Evolutionary conservation across 139 green algal species (phyloP).

Genomic region (Haematococcus lacustris): DNA sequence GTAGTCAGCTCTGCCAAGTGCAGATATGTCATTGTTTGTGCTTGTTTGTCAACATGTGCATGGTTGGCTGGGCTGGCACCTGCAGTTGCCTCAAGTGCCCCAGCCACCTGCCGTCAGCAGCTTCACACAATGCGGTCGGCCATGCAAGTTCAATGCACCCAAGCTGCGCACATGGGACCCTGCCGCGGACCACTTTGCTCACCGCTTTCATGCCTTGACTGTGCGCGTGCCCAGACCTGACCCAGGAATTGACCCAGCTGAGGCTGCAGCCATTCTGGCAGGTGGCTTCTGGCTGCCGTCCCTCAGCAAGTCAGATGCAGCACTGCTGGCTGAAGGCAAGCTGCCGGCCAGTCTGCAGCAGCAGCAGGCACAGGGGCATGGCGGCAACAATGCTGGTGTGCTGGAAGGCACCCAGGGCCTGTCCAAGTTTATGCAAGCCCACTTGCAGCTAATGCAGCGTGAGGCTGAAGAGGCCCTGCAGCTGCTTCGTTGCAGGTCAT

Average conservation of each 20-base stretch:
- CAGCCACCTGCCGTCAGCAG: too few relatives aligned
- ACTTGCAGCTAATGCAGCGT: background rate
- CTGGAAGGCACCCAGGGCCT: background rate
- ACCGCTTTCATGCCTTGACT: background rate
- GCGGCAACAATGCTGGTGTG: too few relatives aligned
- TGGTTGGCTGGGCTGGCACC: too few relatives aligned
- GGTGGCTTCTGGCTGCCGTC: slow-evolving; percentile 4
- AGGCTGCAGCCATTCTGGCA: background rate
- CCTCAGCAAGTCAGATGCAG: background rate
- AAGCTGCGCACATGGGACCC: slow-evolving; percentile 1
- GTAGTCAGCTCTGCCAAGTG: too few relatives aligned
- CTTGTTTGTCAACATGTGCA: too few relatives aligned
- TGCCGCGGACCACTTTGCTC: background rate
- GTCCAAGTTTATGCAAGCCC: slow-evolving; percentile 2
- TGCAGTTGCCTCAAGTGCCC: too few relatives aligned
- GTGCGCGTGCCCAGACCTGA: background rate
- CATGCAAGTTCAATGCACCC: background rate
- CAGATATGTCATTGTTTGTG: background rate
- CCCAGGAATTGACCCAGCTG: background rate
- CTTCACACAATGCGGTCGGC: background rate
- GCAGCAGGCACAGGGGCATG: too few relatives aligned
- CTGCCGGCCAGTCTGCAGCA: too few relatives aligned
- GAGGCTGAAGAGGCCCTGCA: slow-evolving; percentile 2
- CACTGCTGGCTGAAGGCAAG: background rate
- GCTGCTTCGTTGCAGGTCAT: too few relatives aligned